Conservation (phyloP, 768 basidiomycete genomes). For the Mycena haematopus region DNA sequence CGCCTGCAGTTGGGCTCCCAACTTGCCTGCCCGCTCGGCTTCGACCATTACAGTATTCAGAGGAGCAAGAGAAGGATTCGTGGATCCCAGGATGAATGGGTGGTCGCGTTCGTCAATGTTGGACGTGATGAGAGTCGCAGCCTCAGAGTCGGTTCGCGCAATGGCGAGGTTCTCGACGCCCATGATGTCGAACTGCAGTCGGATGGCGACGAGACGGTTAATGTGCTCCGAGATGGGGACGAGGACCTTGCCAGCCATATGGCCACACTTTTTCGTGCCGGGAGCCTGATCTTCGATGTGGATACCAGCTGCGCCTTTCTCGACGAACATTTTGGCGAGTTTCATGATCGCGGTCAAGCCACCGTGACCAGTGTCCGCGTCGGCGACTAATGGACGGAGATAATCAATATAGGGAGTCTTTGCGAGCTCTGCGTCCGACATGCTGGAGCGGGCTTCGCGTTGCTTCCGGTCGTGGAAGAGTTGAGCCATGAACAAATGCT, state of each 20-base stretch:
- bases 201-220: slow-evolving; percentile 96
- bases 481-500: slow-evolving; percentile 97
- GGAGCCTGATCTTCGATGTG: slow-evolving; percentile 98
- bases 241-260: slow-evolving; percentile 96
- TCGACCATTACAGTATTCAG: slow-evolving; percentile 83
- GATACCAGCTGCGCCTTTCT: slow-evolving; percentile 97
- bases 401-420: slow-evolving; percentile 82
- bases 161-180: slow-evolving; percentile 94
- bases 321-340: slow-evolving; percentile 97
- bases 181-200: slow-evolving; percentile 98
- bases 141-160: slow-evolving; percentile 96
- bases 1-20: slow-evolving; percentile 80
- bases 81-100: slow-evolving; percentile 92
- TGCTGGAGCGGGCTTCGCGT: slow-evolving; percentile 72
- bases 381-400: slow-evolving; percentile 92
- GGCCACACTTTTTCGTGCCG: slow-evolving; percentile 95
- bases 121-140: slow-evolving; percentile 94
- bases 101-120: slow-evolving; percentile 99
- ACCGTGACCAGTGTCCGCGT: slow-evolving; percentile 98
- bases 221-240: slow-evolving; percentile 98
- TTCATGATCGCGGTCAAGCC: slow-evolving; percentile 99
- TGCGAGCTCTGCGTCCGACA: slow-evolving; percentile 75
- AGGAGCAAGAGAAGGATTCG: slow-evolving; percentile 72
- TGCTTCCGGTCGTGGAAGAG: slow-evolving; percentile 99
- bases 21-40: slow-evolving; percentile 83